Conservation (phyloP, 176 grass and related monocot genomes). For the Avena sativa region DNA sequence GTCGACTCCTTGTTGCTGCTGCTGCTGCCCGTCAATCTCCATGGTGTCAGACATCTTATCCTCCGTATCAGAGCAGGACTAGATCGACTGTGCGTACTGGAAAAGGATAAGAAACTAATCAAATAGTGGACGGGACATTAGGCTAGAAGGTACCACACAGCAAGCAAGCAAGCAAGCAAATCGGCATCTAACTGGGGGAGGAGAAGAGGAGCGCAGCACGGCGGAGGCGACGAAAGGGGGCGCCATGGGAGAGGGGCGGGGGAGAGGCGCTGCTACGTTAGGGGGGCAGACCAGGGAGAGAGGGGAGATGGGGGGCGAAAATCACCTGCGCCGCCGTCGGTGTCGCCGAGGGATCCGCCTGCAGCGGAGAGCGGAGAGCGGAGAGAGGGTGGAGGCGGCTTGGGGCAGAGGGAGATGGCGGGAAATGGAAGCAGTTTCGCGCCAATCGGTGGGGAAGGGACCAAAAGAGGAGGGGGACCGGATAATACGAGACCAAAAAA, state of each 20-base stretch:
- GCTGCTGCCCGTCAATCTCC: slow-evolving; percentile 57
- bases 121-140: background rate
- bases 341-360: background rate
- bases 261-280: background rate
- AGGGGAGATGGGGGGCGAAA: background rate
- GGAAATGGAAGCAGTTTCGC: background rate
- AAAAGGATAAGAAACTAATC: background rate
- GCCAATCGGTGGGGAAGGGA: background rate
- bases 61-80: slow-evolving; percentile 14
- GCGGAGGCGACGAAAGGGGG: background rate
- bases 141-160: background rate
- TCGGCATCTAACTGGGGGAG: background rate
- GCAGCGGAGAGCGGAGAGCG: background rate
- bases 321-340: background rate
- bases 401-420: background rate
- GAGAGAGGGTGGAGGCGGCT: background rate
- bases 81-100: background rate
- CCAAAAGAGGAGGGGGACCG: background rate
- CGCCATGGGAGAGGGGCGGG: background rate
- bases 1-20: slow-evolving; percentile 20
- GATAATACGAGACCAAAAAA: background rate
- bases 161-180: background rate
- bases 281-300: background rate
- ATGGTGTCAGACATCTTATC: slow-evolving; percentile 43
- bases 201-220: no score